Base-by-base conservation (phyloP, 1,284 basidiomycete genomes). In the Golubevia pallescens region DNA sequence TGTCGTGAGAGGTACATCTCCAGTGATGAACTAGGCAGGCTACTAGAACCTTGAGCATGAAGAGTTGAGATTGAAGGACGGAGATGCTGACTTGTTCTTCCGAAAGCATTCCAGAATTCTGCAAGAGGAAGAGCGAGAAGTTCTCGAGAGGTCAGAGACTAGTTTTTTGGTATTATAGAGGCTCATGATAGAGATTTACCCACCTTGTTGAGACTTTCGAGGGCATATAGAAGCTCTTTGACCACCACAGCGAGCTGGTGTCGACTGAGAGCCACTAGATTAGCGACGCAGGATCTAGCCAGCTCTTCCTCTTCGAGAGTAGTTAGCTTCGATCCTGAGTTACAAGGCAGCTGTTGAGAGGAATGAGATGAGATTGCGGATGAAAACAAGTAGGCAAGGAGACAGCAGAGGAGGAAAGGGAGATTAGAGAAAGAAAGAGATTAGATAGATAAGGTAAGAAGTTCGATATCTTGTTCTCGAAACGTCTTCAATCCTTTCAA, bases 61-160 rank as follows among this genome's bases (percentile, higher is more conserved):
- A 94, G 1, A 97, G 88, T 84, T 96, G 93, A 0, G 94, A 96
- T 79, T 96, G 93, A 6, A 96, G 89, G 60, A 92, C 89, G 38
- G 71, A 72, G 34, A 79, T 65, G 59, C 65, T 66, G 19, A 73
- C 61, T 57, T 76, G 69, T 2, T 75, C 77, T 51, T 80, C 79
- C 34, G 34, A 10, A 38, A 48, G 60, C 60, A 23, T 42, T 21
- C 57, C 16, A 13, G 19, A n/a, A 19, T 28, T n/a, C 48, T n/a
- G 6, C 7, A 42, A n/a, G n/a, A 58, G 57, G 23, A 6, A n/a
- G 34, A 38, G 34, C 34, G 10, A 10, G 34, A 38, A 38, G 10
- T 38, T 4, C n/a, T n/a, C n/a, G n/a, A n/a, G n/a, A n/a, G n/a
- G n/a, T n/a, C n/a, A n/a, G n/a, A n/a, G n/a, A n/a, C n/a, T n/a